Evolutionary conservation across 306 rosid species (phyloP).

Genomic region (Cotoneaster glaucophyllus): DNA sequence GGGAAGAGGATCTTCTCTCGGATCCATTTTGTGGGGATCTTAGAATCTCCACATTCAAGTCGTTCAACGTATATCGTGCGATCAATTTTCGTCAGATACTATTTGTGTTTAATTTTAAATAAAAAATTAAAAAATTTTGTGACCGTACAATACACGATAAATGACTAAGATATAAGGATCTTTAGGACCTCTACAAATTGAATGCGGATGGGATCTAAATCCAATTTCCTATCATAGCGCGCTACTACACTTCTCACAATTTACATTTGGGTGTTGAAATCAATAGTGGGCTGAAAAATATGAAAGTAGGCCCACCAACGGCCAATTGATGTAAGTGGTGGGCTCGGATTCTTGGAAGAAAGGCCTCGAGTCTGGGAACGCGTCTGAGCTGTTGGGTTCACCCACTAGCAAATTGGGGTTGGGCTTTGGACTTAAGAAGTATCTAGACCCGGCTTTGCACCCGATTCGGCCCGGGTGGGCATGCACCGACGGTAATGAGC

Average conservation of each 20-base stretch:
- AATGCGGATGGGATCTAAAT: no score
- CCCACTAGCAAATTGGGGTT: conserved; percentile 67
- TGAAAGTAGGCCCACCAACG: conserved; percentile 80
- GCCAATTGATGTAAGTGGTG: conserved; percentile 89
- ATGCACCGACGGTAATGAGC: conserved; percentile 68
- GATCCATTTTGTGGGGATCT: no score
- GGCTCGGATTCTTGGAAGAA: conserved; percentile 87
- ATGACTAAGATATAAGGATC: no score
- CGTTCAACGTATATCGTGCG: no score
- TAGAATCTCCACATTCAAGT: no score
- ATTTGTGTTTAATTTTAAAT: no score
- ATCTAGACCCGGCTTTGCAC: conserved; percentile 77
- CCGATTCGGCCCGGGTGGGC: conserved; percentile 75
- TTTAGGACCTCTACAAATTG: no score
- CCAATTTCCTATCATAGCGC: conserved; percentile 4
- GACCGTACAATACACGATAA: no score
- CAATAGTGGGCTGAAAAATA: conserved; percentile 75
- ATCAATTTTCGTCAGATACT: no score
- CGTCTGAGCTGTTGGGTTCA: conserved; percentile 70
- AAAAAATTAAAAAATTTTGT: no score
- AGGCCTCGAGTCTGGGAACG: conserved; percentile 87
- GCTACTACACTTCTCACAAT: conserved; percentile 15
- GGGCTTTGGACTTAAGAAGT: conserved; percentile 60
- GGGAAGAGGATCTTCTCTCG: no score
- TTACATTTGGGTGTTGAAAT: not conserved